These are phyloP conservation scores for Pisolithus sp. DNA, from an alignment of 768 basidiomycete genomes.

Conservation along the genomic window DNA sequence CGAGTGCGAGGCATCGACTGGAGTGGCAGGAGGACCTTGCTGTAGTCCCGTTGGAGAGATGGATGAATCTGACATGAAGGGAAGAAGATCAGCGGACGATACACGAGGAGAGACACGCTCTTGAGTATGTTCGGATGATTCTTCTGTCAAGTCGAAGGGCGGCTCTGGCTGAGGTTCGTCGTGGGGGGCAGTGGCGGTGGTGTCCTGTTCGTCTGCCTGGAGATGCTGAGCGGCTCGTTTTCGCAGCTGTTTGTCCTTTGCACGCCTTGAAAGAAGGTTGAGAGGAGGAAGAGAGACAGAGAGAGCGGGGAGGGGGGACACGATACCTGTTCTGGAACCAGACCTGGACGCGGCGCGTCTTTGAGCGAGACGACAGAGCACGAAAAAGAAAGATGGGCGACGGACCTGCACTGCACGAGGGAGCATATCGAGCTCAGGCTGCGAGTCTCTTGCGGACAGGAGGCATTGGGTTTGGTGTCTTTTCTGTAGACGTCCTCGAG, in stretches of 20 bases:
- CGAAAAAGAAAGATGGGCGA: not conserved
- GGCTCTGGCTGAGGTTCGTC: conserved; percentile 27
- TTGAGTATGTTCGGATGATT: conserved; percentile 25
- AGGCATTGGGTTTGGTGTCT: conserved; percentile 88
- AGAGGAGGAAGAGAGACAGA: conserved; percentile 4
- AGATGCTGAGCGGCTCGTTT: conserved; percentile 33
- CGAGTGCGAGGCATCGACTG: conserved; percentile 14
- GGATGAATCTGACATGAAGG: conserved; percentile 7
- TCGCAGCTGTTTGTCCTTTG: conserved; percentile 74
- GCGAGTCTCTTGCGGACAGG: conserved; percentile 76
- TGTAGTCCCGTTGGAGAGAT: conserved; percentile 13
- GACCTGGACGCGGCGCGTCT: conserved; percentile 45
- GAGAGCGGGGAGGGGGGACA: not conserved
- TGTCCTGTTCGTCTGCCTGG: conserved; percentile 15
- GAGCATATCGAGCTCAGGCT: conserved; percentile 81
- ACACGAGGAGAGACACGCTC: conserved; percentile 3
- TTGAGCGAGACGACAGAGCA: conserved; percentile 13
- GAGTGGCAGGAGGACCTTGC: conserved; percentile 30
- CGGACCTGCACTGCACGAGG: conserved; percentile 91
- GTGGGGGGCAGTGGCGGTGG: conserved; percentile 7
- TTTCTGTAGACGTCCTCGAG: conserved; percentile 82
- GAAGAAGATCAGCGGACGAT: conserved; percentile 7
- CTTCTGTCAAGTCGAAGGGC: conserved; percentile 34
- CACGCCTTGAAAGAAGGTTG: conserved; percentile 45
- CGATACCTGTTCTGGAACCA: conserved; percentile 85